Percentiles rank a stretch among this genome's conserved stretches.
Evolutionary conservation across 176 grass and related monocot genomes (phyloP).

Genomic region (Bonia amplexicaulis): DNA sequence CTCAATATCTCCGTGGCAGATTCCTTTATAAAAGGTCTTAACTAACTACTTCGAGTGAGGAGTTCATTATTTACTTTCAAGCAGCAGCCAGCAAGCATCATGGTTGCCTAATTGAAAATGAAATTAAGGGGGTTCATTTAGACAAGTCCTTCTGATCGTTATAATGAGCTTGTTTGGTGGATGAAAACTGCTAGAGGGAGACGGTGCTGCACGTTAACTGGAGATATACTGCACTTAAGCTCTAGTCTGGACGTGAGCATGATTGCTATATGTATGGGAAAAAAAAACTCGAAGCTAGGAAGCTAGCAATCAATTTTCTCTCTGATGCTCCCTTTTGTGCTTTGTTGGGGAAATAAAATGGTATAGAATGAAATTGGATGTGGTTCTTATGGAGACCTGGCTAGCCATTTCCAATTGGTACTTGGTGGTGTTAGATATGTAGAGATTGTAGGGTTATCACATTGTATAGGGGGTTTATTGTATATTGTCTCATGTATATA

Average conservation of each 20-base stretch:
- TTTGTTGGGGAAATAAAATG: neutral
- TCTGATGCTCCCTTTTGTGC: neutral
- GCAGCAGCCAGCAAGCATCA: neutral
- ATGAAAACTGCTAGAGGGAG: constrained; percentile 11
- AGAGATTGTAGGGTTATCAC: too few species aligned
- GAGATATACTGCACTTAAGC: neutral
- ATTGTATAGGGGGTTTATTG: too few species aligned
- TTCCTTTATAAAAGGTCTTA: constrained; percentile 6
- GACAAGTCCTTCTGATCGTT: neutral
- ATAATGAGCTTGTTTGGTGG: neutral
- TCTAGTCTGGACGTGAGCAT: neutral
- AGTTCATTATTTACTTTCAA: neutral
- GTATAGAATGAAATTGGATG: neutral
- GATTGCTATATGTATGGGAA: neutral
- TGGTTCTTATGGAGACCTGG: neutral
- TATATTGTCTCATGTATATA: too few species aligned
- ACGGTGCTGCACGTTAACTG: neutral
- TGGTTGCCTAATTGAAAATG: neutral
- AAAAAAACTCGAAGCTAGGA: neutral
- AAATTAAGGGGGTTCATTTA: neutral
- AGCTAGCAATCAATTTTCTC: neutral
- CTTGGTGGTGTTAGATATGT: neutral
- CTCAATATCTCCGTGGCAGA: neutral
- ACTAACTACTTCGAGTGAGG: neutral
- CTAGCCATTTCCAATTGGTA: neutral